A percentile compares a stretch with the other conserved stretches of the same genome.
Conservation (phyloP, 2,329 filamentous ascomycete genomes). For the Sporothrix pallida region DNA sequence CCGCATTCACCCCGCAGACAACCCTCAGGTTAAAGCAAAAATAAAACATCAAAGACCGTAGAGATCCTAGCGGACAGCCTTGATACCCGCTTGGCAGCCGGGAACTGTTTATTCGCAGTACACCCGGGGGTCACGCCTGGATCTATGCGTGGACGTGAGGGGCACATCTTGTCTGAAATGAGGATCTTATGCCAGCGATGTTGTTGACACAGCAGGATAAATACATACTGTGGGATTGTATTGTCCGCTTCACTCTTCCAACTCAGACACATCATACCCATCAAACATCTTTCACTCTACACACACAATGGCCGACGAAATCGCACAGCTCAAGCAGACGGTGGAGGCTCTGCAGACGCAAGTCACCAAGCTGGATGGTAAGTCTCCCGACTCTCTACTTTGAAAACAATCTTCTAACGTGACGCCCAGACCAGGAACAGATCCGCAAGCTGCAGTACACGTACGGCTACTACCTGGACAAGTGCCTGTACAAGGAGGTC, state of each 20-base stretch:
- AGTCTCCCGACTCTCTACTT: not conserved
- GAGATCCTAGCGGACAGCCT: too few relatives aligned
- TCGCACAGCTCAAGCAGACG: constrained; percentile 37
- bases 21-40: too few relatives aligned
- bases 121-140: constrained; percentile 2
- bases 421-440: constrained; percentile 56
- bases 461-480: constrained; percentile 65
- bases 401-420: not conserved
- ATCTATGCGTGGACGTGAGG: constrained; percentile 24
- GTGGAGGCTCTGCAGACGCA: constrained; percentile 38
- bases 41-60: too few relatives aligned
- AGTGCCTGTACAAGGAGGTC: constrained; percentile 63
- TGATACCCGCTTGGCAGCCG: too few relatives aligned
- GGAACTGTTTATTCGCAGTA: too few relatives aligned
- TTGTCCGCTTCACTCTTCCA: too few relatives aligned
- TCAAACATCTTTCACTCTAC: not conserved
- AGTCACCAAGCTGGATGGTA: constrained; percentile 36
- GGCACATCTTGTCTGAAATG: not conserved
- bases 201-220: not conserved
- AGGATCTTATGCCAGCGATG: constrained; percentile 3
- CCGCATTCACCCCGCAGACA: constrained; percentile 1
- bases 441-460: constrained; percentile 62
- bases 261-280: too few relatives aligned
- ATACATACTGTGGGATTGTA: not conserved
- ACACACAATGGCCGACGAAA: constrained; percentile 35